Evolutionary conservation across 352 stramenopile genomes (phyloP).

Genomic region (Pelagophyceae sp.): DNA sequence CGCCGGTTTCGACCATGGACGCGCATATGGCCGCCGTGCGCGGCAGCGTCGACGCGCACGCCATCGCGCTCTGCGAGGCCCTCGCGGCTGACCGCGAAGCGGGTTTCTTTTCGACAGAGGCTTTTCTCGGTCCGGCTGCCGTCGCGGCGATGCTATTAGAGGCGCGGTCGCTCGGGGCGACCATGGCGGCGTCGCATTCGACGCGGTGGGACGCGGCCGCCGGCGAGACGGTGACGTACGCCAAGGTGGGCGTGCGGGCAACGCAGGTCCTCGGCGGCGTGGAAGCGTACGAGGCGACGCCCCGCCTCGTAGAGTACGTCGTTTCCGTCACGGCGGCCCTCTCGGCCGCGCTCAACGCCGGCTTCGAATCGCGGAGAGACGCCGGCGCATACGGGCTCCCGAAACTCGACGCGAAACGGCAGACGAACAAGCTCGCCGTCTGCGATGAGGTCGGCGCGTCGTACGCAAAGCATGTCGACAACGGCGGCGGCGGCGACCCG

Average conservation of each 20-base stretch:
- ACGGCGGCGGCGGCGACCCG: not conserved
- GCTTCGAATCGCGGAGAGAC: too few relatives aligned
- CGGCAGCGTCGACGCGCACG: not conserved
- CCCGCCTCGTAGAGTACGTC: not conserved
- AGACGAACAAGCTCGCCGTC: constrained; percentile 8
- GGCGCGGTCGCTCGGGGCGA: not conserved
- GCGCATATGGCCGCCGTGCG: not conserved
- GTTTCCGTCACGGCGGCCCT: not conserved
- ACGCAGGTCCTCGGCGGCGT: not conserved
- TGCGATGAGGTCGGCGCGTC: not conserved
- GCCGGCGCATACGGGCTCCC: too few relatives aligned
- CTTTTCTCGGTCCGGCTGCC: not conserved
- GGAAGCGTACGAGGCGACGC: not conserved
- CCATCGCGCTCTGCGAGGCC: not conserved
- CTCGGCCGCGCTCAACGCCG: not conserved
- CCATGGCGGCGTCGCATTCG: not conserved
- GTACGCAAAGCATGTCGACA: constrained; percentile 1
- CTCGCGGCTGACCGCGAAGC: not conserved
- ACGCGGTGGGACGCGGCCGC: not conserved
- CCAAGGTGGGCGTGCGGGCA: not conserved
- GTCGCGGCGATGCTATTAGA: not conserved
- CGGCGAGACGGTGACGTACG: not conserved
- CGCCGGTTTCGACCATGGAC: too few relatives aligned
- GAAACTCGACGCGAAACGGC: not conserved
- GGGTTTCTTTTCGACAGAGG: not conserved